Conservation (phyloP, 2,329 filamentous ascomycete species). For the Pezicula carpinea region DNA sequence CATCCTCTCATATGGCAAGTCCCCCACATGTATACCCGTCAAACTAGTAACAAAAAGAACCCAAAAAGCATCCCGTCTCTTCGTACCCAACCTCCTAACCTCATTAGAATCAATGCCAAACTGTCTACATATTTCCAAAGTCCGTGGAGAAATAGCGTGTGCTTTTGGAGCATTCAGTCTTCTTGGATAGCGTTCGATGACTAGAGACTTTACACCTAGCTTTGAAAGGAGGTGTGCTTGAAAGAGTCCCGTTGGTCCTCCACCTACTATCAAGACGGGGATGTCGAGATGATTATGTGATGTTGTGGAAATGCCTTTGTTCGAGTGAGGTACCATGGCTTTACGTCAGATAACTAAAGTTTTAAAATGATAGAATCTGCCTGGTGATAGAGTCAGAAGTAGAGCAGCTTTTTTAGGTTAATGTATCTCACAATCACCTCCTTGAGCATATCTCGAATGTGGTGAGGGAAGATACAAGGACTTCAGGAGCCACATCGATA, state of each 20-base stretch:
- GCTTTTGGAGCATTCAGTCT: constrained; percentile 30
- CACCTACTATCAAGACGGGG: constrained; percentile 33
- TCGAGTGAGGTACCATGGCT: constrained; percentile 7
- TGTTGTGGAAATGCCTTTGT: not conserved
- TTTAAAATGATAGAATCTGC: no score
- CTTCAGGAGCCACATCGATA: no score
- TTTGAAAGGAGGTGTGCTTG: constrained; percentile 30
- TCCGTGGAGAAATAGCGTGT: constrained; percentile 26
- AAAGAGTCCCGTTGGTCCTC: constrained; percentile 32
- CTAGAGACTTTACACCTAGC: constrained; percentile 25
- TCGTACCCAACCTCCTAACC: constrained; percentile 25
- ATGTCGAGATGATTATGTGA: constrained; percentile 13
- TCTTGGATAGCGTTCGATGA: constrained; percentile 29
- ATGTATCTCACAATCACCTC: no score
- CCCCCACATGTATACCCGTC: constrained; percentile 31
- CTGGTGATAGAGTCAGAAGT: no score
- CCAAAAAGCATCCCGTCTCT: constrained; percentile 32
- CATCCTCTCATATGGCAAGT: constrained; percentile 32
- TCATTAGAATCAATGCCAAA: constrained; percentile 25
- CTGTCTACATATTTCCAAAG: constrained; percentile 28
- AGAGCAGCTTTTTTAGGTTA: no score
- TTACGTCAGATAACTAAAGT: no score
- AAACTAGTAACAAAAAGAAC: constrained; percentile 37
- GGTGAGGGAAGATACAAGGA: no score
- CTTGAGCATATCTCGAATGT: no score